Evolutionary conservation across 768 basidiomycete genomes (phyloP).

Genomic region (Lactarius indigo): DNA sequence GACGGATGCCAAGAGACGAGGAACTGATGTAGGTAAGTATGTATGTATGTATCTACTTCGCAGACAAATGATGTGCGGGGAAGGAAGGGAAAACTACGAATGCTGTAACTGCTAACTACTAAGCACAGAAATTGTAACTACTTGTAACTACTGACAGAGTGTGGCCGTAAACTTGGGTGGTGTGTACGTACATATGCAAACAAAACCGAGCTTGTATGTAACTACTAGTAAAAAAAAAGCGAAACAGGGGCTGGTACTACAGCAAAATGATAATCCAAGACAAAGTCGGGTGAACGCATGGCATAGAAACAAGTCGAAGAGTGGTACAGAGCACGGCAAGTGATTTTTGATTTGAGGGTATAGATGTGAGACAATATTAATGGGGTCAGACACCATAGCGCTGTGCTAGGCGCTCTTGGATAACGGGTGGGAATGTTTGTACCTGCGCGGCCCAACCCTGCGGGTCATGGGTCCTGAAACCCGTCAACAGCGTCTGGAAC

Average conservation of each 20-base stretch:
- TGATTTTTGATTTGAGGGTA: slow-evolving; percentile 13
- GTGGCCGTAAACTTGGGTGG: slow-evolving; percentile 12
- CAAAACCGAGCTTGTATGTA: slow-evolving; percentile 22
- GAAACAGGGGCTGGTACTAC: slow-evolving; percentile 21
- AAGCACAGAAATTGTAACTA: slow-evolving; percentile 26
- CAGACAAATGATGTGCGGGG: slow-evolving; percentile 20
- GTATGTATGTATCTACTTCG: slow-evolving; percentile 24
- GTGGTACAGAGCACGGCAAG: slow-evolving; percentile 14
- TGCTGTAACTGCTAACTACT: slow-evolving; percentile 23
- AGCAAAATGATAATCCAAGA: slow-evolving; percentile 23
- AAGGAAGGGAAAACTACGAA: slow-evolving; percentile 8
- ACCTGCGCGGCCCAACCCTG: slow-evolving; percentile 85
- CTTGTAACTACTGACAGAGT: slow-evolving; percentile 26
- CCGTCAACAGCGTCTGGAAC: slow-evolving; percentile 87
- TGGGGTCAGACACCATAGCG: slow-evolving; percentile 76
- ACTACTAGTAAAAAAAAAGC: slow-evolving; percentile 23
- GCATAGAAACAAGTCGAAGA: slow-evolving; percentile 12
- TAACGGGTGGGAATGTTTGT: slow-evolving; percentile 77
- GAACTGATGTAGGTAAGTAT: slow-evolving; percentile 19
- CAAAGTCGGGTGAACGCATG: slow-evolving; percentile 8
- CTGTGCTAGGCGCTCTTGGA: slow-evolving; percentile 80
- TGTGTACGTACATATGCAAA: slow-evolving; percentile 25
- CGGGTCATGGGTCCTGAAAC: slow-evolving; percentile 87
- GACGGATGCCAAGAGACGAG: not conserved
- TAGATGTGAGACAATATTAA: slow-evolving; percentile 3